A percentile compares a stretch with the other conserved stretches of the same genome.
phyloP scores from a whole-genome alignment of 2,329 filamentous ascomycete genomes.

The Ceratocystis lukuohia region DNA sequence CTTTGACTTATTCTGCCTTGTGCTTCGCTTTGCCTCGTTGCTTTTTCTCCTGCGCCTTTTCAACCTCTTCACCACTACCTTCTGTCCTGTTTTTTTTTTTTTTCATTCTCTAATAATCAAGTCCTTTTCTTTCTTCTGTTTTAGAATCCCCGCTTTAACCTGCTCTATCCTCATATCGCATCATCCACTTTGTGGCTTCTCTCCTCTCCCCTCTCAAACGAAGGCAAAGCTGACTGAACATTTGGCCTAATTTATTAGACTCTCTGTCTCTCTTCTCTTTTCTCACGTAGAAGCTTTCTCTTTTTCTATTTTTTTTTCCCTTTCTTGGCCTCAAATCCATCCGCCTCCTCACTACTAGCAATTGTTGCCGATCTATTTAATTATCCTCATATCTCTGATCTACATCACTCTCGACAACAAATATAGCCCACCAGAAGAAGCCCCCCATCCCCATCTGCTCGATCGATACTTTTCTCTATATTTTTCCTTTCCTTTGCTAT shows the following conservation, averaged over 20 bases:
- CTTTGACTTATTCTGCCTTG: background rate
- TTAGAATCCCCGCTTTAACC: background rate
- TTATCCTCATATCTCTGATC: background rate
- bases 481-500: background rate
- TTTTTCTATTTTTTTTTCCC: background rate
- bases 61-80: too few species aligned
- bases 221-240: background rate
- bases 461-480: background rate
- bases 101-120: too few species aligned
- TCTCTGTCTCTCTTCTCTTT: background rate
- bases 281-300: background rate
- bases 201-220: background rate
- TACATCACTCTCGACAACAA: background rate
- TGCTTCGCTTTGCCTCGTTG: too few species aligned
- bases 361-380: background rate
- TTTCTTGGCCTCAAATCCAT: background rate
- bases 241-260: background rate
- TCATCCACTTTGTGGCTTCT: background rate
- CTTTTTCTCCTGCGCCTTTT: too few species aligned
- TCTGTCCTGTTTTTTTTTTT: too few species aligned
- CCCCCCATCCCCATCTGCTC: background rate
- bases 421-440: too few species aligned
- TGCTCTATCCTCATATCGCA: background rate
- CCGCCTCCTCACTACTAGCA: background rate
- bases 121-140: too few species aligned